Base-by-base conservation (phyloP, 1,284 basidiomycete genomes). In the Heterobasidion parviporum region DNA sequence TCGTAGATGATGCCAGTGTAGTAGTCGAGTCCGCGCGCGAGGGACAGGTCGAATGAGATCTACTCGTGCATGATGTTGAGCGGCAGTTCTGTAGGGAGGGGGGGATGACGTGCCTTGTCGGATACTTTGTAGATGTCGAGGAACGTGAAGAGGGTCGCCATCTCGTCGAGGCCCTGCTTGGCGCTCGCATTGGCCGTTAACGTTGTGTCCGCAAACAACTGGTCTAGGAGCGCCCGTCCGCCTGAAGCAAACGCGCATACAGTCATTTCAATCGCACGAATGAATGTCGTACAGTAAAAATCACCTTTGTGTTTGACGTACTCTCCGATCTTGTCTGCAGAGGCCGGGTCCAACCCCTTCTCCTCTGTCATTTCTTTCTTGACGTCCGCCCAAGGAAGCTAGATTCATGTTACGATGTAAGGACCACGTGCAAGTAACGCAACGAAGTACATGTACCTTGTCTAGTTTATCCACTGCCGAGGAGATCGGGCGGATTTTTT, bases 1-100 rank as follows among this genome's bases (percentile, higher is more conserved):
- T 99, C 97, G 75, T 98, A 98, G 69, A 99, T 99, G 66, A 99
- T 87, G 44, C 97, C 96, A 1, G 96, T 99, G 74, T 99, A 98
- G 74, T 99, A 99, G 72, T 99, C 97, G 41, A 99, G 81, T 26
- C 96, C 96, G 38, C 97, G 87, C 8, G 97, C 97, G 20, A 99
- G 83, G 8, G 93, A 96, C 63, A 99, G 82, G 72, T 99, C 96
- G 68, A 99, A 98, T 8, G 92, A 95, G 67, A 98, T 82, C 89
- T 94, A 36, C 34, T 54, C 35, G 14, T 45, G 33, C 33, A 63
- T 48, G 38, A 46, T 57, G 34, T 43, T 58, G 18, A 55, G 4
- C 45, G 35, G 20, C 44, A 9, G 12, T 2, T 10, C 36, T 56
- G 32, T 52, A 10, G 51, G 50, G 8, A 15, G 20, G 0, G 38